A percentile compares a stretch with the other conserved stretches of the same genome.
These are phyloP conservation scores for Magnolia changhungtana DNA, from an alignment of 164 flowering plant genomes.

Conservation along the genomic window DNA sequence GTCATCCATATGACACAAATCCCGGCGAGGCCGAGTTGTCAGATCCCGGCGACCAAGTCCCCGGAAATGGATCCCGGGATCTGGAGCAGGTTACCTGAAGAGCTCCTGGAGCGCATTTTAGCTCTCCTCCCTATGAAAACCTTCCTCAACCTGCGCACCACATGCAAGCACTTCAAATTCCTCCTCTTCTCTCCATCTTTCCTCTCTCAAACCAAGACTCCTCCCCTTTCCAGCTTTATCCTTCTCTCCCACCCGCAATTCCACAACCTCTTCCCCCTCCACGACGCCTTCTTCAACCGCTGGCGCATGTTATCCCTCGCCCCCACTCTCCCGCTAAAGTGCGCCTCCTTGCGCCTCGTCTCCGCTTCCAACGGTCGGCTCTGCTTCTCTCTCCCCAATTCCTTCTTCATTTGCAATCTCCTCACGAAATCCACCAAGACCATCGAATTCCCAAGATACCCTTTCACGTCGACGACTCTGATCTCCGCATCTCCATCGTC, in stretches of 20 bases:
- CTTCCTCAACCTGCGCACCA: slow-evolving; percentile 48
- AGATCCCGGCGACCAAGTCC: not conserved
- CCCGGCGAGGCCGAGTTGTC: not conserved
- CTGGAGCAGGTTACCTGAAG: slow-evolving; percentile 62
- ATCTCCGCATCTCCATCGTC: slow-evolving; percentile 18
- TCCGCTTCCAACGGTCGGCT: slow-evolving; percentile 58
- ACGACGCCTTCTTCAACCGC: slow-evolving; percentile 31
- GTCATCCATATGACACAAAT: not conserved
- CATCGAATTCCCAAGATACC: slow-evolving; percentile 41
- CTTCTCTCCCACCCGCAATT: slow-evolving; percentile 68
- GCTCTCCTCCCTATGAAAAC: slow-evolving; percentile 53
- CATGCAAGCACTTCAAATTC: slow-evolving; percentile 62
- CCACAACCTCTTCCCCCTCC: slow-evolving; percentile 32
- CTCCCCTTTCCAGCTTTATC: slow-evolving; percentile 40
- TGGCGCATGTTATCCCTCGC: slow-evolving; percentile 47
- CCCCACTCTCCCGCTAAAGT: slow-evolving; percentile 21
- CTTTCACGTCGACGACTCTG: slow-evolving; percentile 35
- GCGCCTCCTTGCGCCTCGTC: slow-evolving; percentile 25
- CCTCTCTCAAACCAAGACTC: slow-evolving; percentile 25
- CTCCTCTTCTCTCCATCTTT: slow-evolving; percentile 56
- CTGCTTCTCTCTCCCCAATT: slow-evolving; percentile 50
- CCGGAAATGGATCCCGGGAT: slow-evolving; percentile 55
- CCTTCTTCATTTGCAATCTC: slow-evolving; percentile 54
- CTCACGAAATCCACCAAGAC: slow-evolving; percentile 34
- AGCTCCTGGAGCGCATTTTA: slow-evolving; percentile 53